Base-by-base conservation (phyloP, 805 yeast genomes). In the Maudiozyma barnettii region DNA sequence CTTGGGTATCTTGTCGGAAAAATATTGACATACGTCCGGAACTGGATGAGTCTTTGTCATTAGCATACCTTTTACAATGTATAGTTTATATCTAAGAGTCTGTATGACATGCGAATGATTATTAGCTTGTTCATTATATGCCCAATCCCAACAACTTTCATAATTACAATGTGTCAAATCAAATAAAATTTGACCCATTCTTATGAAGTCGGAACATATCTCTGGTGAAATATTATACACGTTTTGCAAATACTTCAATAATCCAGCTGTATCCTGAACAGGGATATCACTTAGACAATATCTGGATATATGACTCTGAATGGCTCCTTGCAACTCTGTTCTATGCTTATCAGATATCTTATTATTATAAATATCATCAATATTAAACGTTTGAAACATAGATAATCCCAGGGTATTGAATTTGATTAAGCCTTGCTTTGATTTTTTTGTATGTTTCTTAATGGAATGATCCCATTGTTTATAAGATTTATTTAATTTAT, bases 121-220 rank as follows among this genome's bases (percentile, higher is more conserved):
- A 39, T 39, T 18, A 12, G 12, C 9, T 39, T 39, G 30, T n/a
- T 39, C 30, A n/a, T 20, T 23, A 10, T 21, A 14, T 13, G 30
- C 18, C 85, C 85, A 80, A 2, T 60, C 61, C 26, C 76, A 70
- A 13, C 84, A 82, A 6, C 73, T 68, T 5, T 54, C 56, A 23
- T 74, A 55, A 45, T 76, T 61, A 3, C 68, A 64, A 2, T 58
- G 45, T 23, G 60, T 60, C 20, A 74, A 54, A 35, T 66, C 67
- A 18, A 59, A 54, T 18, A 75, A 56, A 3, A 77, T 74, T 13
- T 60, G 61, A 22, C 73, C 71, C 71, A 79, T 63, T 20, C 64
- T 57, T 5, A 63, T 56, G 49, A 78, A 75, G 21, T 67, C 67
- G 2, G 51, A 47, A 2, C 75, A 55, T 6, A 68, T 51, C 23